A percentile compares a stretch with the other conserved stretches of the same genome.
Conservation (phyloP, 192 early-diverging fungal species). For the Gonapodya prolifera region DNA sequence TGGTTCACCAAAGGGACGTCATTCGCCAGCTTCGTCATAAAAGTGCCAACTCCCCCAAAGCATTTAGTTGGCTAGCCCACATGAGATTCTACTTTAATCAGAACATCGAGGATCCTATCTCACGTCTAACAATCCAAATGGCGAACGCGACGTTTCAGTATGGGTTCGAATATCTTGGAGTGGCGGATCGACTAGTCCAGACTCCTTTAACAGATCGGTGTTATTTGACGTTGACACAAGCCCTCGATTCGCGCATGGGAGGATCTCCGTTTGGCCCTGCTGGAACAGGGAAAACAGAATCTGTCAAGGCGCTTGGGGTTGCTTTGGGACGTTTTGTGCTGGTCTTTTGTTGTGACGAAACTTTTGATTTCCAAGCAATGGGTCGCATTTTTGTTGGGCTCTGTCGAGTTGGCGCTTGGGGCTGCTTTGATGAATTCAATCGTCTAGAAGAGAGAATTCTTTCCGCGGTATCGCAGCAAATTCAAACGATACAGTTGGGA, state of each 20-base stretch:
- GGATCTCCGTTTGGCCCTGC: conserved; percentile 98
- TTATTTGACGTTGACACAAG: conserved; percentile 96
- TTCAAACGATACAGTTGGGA: conserved; percentile 96
- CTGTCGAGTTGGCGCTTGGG: conserved; percentile 98
- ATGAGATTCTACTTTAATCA: conserved; percentile 85
- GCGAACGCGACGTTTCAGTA: conserved; percentile 90
- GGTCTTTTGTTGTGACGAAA: conserved; percentile 99
- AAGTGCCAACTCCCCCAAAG: conserved; percentile 33
- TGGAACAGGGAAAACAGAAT: conserved; percentile 98
- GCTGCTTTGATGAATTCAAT: conserved; percentile 99
- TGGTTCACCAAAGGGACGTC: conserved; percentile 96
- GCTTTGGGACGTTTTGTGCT: conserved; percentile 94
- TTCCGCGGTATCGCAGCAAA: conserved; percentile 98
- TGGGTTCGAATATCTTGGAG: conserved; percentile 96
- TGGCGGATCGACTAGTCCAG: conserved; percentile 93
- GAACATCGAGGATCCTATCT: conserved; percentile 46
- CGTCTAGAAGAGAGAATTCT: conserved; percentile 95
- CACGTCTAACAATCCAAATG: conserved; percentile 70
- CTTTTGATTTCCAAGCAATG: conserved; percentile 99
- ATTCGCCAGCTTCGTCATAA: conserved; percentile 49
- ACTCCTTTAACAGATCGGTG: conserved; percentile 98
- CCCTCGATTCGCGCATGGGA: conserved; percentile 80
- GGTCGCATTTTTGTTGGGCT: conserved; percentile 99
- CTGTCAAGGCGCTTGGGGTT: conserved; percentile 90
- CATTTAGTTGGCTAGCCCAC: conserved; percentile 89